Base-by-base conservation (phyloP, 2,329 filamentous ascomycete species). In the Exophiala oligosperma region DNA sequence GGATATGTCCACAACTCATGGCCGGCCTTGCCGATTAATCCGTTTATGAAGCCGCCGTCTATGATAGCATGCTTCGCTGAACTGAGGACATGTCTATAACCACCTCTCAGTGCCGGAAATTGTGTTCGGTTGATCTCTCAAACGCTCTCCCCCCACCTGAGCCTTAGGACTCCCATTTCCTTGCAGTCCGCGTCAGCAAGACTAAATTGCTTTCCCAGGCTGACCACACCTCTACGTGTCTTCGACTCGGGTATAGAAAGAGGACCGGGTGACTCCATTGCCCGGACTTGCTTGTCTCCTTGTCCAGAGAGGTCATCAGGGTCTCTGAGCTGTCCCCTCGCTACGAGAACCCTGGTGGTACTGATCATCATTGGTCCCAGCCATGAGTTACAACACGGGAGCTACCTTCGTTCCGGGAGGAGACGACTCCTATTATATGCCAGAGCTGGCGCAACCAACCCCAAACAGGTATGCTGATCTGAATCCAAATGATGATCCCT, bases 361-460 rank as follows among this genome's bases (percentile, higher is more conserved):
- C 46, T 48, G 32, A 23, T 37, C 26, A 9, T 37, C 37, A 21
- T 38, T 44, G 26, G 26, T 26, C 57, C 37, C 35, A 47, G 48
- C 52, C 28, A 67, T 67, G 65, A 60, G 50, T 35, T 67, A 66
- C 57, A 56, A 64, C 41, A 67, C 64, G 48, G 79, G 80, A 60
- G 86, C 87, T 56, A 90, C 86, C 49, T 89, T 87, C 73, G 81
- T 86, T 71, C 87, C 87, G 66, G 86, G 86, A 66, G 83, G 82
- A 51, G 78, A 81, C 65, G 86, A 89, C 74, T 84, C 88, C 72
- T 88, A 84, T 72, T 86, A 86, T 72, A 83, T 88, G 79, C 84
- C 84, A 63, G 85, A 88, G 73, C 77, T 89, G 69, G 81, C 89
- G 64, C 87, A 87, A 68, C 87, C 87, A 55, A 81, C 84, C 68